Evolutionary conservation across 176 grass and related monocot genomes (phyloP), one percentile per base, ranked within the genome.

Genomic region (Leersia perrieri): DNA sequence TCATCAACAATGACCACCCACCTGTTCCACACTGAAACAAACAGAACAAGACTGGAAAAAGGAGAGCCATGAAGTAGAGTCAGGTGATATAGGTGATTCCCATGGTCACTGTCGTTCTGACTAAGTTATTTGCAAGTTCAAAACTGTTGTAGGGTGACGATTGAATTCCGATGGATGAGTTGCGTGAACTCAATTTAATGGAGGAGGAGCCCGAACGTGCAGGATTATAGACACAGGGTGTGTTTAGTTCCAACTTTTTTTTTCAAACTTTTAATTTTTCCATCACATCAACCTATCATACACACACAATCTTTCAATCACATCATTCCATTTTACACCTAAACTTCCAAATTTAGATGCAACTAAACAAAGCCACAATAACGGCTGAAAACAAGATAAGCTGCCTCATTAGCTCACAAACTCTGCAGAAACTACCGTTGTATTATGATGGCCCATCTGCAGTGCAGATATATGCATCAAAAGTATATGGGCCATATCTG

Each of bases 1-100:
- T 28, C 69, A 15, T 72, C 80, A 73, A 80, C 39, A 84, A 66
- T 57, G 79, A 72, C 73, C 73, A 64, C 79, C 77, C 75, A 74
- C 70, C 76, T 5, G 23, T 16, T 40, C 47, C 77, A 27, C 68
- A 15, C 67, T 53, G 33, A 67, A 33, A 22, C 20, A 47, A 28
- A 32, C 39, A 55, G 73, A 83, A 32, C 2, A 33, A 77, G 66
- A 34, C 33, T 64, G 66, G 49, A 51, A 60, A 11, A 41, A 36
- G n/a, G n/a, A n/a, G n/a, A 22, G 18, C 47, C 1, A 36, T 23
- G 79, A 30, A 9, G 5, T 15, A 66, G 42, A 51, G 22, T 10
- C 47, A 60, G 44, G 34, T 38, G 36, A 49, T 16, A 49, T 20
- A 15, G 47, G 16, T 51, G 16, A 51, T 2, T 70, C 25, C 55